Evolutionary conservation across 441 rosid species (phyloP).

Genomic region (Jatropha multifida): DNA sequence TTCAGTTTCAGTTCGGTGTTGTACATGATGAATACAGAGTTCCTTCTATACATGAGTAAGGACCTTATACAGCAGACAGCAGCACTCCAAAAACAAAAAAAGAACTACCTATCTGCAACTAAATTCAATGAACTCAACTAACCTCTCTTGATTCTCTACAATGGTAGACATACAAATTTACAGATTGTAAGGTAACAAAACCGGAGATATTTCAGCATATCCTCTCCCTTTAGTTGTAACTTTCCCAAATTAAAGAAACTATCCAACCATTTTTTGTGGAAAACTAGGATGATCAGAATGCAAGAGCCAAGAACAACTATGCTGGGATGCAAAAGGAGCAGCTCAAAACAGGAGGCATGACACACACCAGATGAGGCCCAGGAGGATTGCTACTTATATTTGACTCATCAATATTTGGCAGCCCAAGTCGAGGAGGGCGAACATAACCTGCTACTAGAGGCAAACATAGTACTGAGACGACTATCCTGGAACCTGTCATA

Average conservation of each 20-base stretch:
- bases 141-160: slow-evolving; percentile 20
- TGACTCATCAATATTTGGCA: slow-evolving; percentile 65
- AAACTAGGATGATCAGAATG: slow-evolving; percentile 4
- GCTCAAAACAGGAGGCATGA: slow-evolving; percentile 87
- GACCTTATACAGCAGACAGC: slow-evolving; percentile 8
- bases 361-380: slow-evolving; percentile 88
- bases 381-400: slow-evolving; percentile 86
- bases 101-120: slow-evolving; percentile 23
- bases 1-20: slow-evolving; percentile 6
- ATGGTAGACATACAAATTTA: slow-evolving; percentile 22
- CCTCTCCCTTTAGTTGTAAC: neutral
- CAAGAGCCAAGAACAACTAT: slow-evolving; percentile 19
- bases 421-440: slow-evolving; percentile 79
- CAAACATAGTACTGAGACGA: slow-evolving; percentile 73
- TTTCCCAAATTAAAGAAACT: slow-evolving; percentile 10
- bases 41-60: slow-evolving; percentile 26
- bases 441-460: slow-evolving; percentile 93
- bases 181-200: slow-evolving; percentile 25
- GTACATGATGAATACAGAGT: slow-evolving; percentile 21
- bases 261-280: slow-evolving; percentile 2
- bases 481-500: slow-evolving; percentile 79
- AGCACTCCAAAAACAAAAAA: neutral
- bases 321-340: slow-evolving; percentile 84
- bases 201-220: slow-evolving; percentile 1
- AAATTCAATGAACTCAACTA: slow-evolving; percentile 16